These are phyloP conservation scores for Pseudogymnoascus sp. DNA, from an alignment of 2,329 filamentous ascomycete species.

Conservation along the genomic window DNA sequence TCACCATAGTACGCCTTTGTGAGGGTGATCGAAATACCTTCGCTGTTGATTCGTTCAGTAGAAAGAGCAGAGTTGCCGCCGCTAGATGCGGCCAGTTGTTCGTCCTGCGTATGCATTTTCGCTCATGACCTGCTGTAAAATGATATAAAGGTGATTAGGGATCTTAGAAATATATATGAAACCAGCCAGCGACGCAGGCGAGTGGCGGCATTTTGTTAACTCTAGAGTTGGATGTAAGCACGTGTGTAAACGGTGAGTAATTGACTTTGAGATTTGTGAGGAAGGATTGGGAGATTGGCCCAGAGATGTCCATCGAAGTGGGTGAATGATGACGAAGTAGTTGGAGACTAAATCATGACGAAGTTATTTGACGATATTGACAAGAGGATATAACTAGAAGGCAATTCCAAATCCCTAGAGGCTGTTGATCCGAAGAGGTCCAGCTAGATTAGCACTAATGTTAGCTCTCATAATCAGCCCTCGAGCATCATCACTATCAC, in stretches of 20 bases:
- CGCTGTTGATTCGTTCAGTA: neutral
- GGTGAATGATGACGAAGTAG: neutral
- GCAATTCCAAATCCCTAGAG: neutral
- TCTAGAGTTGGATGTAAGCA: slow-evolving; percentile 1
- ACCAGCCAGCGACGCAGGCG: neutral
- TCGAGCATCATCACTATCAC: slow-evolving; percentile 2
- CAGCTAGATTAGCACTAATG: neutral
- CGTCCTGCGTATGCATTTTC: neutral
- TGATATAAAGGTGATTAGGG: neutral
- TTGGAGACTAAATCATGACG: neutral
- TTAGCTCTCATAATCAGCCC: neutral
- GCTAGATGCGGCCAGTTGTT: neutral
- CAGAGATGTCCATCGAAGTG: neutral
- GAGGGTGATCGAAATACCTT: neutral
- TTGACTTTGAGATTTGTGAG: neutral
- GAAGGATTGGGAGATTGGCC: neutral
- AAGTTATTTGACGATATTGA: neutral
- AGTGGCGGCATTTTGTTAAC: neutral
- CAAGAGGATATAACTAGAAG: neutral
- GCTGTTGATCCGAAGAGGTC: neutral
- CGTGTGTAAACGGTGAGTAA: slow-evolving; percentile 1
- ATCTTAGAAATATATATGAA: slow-evolving; percentile 2
- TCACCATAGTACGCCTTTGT: neutral
- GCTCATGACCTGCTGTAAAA: neutral
- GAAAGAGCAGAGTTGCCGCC: neutral